Conservation (phyloP, 163 green algal species). For the Prototheca cutis region DNA sequence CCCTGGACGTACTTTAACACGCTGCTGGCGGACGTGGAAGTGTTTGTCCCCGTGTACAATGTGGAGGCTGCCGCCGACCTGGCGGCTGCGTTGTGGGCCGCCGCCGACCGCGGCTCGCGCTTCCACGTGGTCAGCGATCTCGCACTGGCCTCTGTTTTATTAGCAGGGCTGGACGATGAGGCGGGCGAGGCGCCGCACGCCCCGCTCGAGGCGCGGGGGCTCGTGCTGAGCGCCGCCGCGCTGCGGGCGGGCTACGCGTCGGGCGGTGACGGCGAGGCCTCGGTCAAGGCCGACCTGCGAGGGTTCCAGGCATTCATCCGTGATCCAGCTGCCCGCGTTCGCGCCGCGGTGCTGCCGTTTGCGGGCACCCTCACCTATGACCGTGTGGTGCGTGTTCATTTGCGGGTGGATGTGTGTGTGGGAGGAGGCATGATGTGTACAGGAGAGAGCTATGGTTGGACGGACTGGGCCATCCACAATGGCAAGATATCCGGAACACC, state of each 20-base stretch:
- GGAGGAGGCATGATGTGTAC: no score
- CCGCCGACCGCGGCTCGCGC: not conserved
- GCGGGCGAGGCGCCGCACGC: constrained; percentile 3
- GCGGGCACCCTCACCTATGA: constrained; percentile 23
- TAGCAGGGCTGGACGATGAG: constrained; percentile 10
- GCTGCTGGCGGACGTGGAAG: constrained; percentile 12
- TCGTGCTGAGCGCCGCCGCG: constrained; percentile 41
- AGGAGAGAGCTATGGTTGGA: no score
- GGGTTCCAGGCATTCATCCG: constrained; percentile 59
- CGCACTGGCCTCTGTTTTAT: constrained; percentile 19
- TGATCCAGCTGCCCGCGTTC: constrained; percentile 39
- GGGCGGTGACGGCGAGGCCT: constrained; percentile 56
- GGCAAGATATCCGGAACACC: no score
- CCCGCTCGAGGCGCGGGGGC: constrained; percentile 53
- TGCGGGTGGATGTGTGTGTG: no score
- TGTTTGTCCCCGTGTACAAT: constrained; percentile 42
- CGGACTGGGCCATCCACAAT: no score
- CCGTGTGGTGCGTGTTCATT: no score
- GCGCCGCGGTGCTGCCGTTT: constrained; percentile 61
- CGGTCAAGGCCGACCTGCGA: constrained; percentile 45
- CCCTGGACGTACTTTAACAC: constrained; percentile 79
- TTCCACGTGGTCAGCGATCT: constrained; percentile 19
- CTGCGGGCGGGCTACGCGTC: constrained; percentile 53
- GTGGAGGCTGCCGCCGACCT: constrained; percentile 10
- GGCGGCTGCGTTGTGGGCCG: constrained; percentile 18